Evolutionary conservation across 805 yeast genomes (phyloP).

Genomic region (Sungouiella blattae): DNA sequence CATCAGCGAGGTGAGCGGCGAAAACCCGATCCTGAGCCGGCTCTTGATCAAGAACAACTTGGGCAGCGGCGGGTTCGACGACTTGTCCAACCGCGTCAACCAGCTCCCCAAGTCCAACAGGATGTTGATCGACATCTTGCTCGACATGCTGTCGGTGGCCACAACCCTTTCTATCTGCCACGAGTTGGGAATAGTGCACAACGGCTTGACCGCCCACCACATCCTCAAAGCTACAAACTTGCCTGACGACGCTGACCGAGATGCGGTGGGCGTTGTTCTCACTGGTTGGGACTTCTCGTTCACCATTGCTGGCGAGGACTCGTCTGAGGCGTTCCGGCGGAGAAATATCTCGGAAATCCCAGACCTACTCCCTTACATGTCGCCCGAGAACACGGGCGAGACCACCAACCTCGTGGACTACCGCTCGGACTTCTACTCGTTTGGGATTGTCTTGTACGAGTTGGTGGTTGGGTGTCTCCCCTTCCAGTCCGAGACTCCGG

Average conservation of each 20-base stretch:
- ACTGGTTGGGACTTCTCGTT: constrained; percentile 51
- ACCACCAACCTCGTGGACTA: constrained; percentile 37
- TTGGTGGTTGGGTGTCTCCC: constrained; percentile 44
- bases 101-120: constrained; percentile 17
- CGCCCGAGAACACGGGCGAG: constrained; percentile 49
- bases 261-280: constrained; percentile 22
- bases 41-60: constrained; percentile 3
- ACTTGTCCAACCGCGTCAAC: constrained; percentile 12
- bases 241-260: constrained; percentile 1
- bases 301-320: constrained; percentile 37
- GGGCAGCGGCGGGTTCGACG: constrained; percentile 13
- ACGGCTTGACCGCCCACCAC: constrained; percentile 40
- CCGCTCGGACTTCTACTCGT: constrained; percentile 46
- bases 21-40: constrained; percentile 2
- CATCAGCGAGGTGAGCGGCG: constrained; percentile 8
- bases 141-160: constrained; percentile 22
- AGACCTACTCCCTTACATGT: constrained; percentile 43
- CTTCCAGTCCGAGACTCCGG: constrained; percentile 37
- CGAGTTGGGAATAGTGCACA: constrained; percentile 42
- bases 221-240: constrained; percentile 32
- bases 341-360: constrained; percentile 35
- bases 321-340: constrained; percentile 39
- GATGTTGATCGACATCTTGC: constrained; percentile 18
- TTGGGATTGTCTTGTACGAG: constrained; percentile 51
- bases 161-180: constrained; percentile 27